Conservation (phyloP, 2,329 filamentous ascomycete species). For the Trichoderma pleuroti region DNA sequence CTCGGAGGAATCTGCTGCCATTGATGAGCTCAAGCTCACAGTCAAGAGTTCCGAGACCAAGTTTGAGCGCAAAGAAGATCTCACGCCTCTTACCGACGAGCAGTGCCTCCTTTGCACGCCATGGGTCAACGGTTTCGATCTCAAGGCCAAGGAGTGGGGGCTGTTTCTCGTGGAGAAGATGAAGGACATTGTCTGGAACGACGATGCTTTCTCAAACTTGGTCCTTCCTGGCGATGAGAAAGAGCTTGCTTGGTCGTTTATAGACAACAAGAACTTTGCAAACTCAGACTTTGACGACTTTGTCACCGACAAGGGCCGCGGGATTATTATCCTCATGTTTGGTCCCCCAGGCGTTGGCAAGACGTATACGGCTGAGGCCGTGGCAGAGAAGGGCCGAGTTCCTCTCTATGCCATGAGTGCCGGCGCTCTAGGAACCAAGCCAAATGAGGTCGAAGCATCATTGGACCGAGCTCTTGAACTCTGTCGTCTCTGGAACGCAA, state of each 20-base stretch:
- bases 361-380: conserved; percentile 41
- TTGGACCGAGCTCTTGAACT: conserved; percentile 30
- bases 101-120: conserved; percentile 35
- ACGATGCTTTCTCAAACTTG: conserved; percentile 36
- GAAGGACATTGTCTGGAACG: conserved; percentile 33
- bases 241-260: conserved; percentile 38
- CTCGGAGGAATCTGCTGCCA: neutral
- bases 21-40: neutral
- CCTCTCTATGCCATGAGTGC: neutral
- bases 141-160: conserved; percentile 34
- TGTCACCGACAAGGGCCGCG: conserved; percentile 38
- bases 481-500: conserved; percentile 46
- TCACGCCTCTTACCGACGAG: conserved; percentile 30
- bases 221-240: conserved; percentile 37
- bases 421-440: conserved; percentile 28
- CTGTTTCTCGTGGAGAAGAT: conserved; percentile 20
- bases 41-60: neutral
- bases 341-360: conserved; percentile 47
- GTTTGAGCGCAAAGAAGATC: neutral
- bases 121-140: conserved; percentile 37
- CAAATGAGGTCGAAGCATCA: conserved; percentile 32
- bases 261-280: conserved; percentile 33
- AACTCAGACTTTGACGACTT: conserved; percentile 25
- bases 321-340: conserved; percentile 44
- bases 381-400: conserved; percentile 34